Percentiles rank a stretch among this genome's conserved stretches.
Conservation (phyloP, 306 rosid species). For the Cucumis melo region DNA sequence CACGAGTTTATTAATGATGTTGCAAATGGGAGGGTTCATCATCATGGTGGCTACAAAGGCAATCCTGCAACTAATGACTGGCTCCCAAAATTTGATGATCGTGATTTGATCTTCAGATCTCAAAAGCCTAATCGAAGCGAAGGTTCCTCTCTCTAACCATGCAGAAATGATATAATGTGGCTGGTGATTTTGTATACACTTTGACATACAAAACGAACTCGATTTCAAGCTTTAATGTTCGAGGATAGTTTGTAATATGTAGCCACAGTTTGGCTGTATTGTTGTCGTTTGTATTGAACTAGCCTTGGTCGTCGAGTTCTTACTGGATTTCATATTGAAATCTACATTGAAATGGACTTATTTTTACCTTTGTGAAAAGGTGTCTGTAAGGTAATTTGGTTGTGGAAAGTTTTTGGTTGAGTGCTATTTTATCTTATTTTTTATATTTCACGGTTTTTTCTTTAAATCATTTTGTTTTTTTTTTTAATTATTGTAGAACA, state of each 20-base stretch:
- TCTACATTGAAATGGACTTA: neutral
- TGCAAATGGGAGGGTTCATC: constrained; percentile 4
- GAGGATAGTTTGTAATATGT: neutral
- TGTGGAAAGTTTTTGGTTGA: too few species aligned
- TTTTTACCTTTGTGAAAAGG: too few species aligned
- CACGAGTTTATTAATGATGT: neutral
- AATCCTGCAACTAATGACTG: constrained; percentile 86
- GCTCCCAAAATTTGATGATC: constrained; percentile 34
- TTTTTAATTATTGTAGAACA: neutral
- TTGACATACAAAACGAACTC: neutral
- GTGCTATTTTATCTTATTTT: too few species aligned
- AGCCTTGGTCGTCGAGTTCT: neutral
- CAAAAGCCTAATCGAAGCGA: neutral
- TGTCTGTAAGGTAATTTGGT: too few species aligned
- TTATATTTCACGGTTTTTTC: too few species aligned
- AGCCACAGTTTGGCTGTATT: neutral
- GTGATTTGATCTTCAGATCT: neutral
- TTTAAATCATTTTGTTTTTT: too few species aligned
- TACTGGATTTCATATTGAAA: neutral
- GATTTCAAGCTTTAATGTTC: neutral
- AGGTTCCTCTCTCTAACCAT: neutral
- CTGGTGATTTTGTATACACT: neutral
- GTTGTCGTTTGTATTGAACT: neutral
- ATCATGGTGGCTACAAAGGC: constrained; percentile 22
- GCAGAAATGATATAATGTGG: neutral